These are phyloP conservation scores for Pseudogymnoascus sp. DNA, from an alignment of 2,329 filamentous ascomycete species.

Conservation along the genomic window DNA sequence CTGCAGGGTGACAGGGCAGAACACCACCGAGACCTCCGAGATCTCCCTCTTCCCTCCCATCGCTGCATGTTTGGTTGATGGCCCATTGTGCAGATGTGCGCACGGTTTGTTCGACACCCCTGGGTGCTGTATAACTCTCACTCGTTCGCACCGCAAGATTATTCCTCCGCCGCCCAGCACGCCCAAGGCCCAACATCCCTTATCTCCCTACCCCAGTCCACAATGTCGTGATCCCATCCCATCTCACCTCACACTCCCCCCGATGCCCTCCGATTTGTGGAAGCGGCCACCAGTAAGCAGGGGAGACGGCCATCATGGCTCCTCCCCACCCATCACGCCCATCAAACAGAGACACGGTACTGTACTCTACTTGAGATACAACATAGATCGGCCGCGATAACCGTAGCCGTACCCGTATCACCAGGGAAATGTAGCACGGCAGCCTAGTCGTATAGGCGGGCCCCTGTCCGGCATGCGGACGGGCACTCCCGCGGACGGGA, in stretches of 20 bases:
- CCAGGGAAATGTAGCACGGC: neutral
- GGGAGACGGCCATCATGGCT: neutral
- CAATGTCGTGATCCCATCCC: neutral
- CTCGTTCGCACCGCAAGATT: neutral
- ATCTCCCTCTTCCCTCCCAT: neutral
- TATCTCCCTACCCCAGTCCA: neutral
- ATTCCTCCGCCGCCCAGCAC: neutral
- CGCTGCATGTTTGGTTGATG: neutral
- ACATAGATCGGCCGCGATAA: neutral
- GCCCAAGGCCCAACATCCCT: neutral
- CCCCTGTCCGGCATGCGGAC: neutral
- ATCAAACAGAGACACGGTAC: neutral
- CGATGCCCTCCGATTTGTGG: neutral
- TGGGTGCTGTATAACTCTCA: neutral
- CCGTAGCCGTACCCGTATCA: neutral
- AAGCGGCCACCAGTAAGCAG: neutral
- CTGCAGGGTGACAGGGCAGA: neutral
- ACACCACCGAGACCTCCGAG: neutral
- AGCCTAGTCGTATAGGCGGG: neutral
- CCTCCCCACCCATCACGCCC: neutral
- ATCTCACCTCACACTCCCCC: neutral
- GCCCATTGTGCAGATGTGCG: neutral
- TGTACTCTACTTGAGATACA: neutral
- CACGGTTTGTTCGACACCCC: neutral
- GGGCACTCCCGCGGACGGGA: slow-evolving; percentile 1